phyloP scores from a whole-genome alignment of 257 asterid genomes.

The Coffea canephora region DNA sequence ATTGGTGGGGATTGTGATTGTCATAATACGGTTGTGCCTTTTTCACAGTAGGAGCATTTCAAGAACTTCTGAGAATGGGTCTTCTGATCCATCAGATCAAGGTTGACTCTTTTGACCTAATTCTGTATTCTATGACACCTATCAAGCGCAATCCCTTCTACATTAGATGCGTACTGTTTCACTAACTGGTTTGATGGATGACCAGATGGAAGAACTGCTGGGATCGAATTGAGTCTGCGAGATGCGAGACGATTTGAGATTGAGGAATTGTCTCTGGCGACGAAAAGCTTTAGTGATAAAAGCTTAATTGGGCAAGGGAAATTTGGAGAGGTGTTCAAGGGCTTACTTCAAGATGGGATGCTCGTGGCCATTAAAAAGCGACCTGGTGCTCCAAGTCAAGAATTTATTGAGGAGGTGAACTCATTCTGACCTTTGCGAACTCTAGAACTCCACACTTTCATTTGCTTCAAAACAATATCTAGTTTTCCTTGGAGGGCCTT shows the following conservation, averaged over 20 bases:
- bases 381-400: constrained; percentile 55
- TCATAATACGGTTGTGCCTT: constrained; percentile 56
- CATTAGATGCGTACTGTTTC: background rate
- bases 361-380: constrained; percentile 82
- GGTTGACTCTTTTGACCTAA: constrained; percentile 25
- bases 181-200: constrained; percentile 14
- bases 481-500: background rate
- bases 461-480: constrained; percentile 1
- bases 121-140: background rate
- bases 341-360: constrained; percentile 86
- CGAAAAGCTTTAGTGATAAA: constrained; percentile 62
- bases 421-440: background rate
- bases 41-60: constrained; percentile 47
- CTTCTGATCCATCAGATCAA: constrained; percentile 80
- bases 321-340: constrained; percentile 91
- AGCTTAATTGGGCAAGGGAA: constrained; percentile 84
- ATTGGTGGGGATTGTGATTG: constrained; percentile 53
- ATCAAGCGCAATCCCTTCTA: background rate
- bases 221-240: constrained; percentile 55
- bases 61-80: constrained; percentile 73
- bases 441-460: background rate
- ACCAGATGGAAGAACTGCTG: constrained; percentile 54
- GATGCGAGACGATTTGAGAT: constrained; percentile 71
- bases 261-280: constrained; percentile 71
- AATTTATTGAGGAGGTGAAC: constrained; percentile 71